Evolutionary conservation across 2,329 filamentous ascomycete species (phyloP).

Genomic region (Ceratocystis papillata): DNA sequence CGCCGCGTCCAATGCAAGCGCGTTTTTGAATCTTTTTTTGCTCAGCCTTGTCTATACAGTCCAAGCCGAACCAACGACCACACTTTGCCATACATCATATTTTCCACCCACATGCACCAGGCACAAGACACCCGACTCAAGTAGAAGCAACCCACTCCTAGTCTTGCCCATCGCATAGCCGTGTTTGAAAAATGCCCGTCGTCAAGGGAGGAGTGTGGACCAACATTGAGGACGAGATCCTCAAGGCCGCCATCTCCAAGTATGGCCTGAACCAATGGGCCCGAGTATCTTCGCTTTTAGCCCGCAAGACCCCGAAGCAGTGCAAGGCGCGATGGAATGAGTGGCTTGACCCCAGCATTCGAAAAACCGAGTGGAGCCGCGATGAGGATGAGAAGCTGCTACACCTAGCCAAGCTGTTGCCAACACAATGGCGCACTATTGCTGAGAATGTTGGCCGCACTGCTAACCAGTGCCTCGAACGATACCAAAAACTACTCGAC

Average conservation of each 20-base stretch:
- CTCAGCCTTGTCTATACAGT: slow-evolving; percentile 13
- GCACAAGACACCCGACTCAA: neutral
- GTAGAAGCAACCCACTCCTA: neutral
- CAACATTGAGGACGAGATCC: slow-evolving; percentile 83
- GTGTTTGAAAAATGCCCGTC: slow-evolving; percentile 46
- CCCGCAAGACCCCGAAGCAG: slow-evolving; percentile 95
- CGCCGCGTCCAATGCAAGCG: slow-evolving; percentile 5
- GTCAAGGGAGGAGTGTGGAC: slow-evolving; percentile 68
- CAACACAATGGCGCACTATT: slow-evolving; percentile 97
- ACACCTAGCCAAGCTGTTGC: slow-evolving; percentile 95
- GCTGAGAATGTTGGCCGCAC: slow-evolving; percentile 93
- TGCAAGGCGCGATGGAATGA: slow-evolving; percentile 98
- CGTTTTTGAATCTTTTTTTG: slow-evolving; percentile 15
- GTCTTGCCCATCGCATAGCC: too few relatives aligned
- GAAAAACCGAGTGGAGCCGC: slow-evolving; percentile 97
- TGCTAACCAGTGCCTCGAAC: slow-evolving; percentile 91
- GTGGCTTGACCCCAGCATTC: slow-evolving; percentile 95
- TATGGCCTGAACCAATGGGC: slow-evolving; percentile 98
- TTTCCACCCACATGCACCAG: neutral
- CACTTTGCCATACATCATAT: neutral
- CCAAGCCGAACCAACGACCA: neutral
- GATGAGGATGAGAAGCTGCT: slow-evolving; percentile 97
- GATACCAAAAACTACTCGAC: slow-evolving; percentile 91
- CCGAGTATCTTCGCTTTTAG: slow-evolving; percentile 90
- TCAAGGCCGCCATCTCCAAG: slow-evolving; percentile 89